Evolutionary conservation across 2,329 filamentous ascomycete species (phyloP).

Genomic region (Rasamsonia emersonii): DNA sequence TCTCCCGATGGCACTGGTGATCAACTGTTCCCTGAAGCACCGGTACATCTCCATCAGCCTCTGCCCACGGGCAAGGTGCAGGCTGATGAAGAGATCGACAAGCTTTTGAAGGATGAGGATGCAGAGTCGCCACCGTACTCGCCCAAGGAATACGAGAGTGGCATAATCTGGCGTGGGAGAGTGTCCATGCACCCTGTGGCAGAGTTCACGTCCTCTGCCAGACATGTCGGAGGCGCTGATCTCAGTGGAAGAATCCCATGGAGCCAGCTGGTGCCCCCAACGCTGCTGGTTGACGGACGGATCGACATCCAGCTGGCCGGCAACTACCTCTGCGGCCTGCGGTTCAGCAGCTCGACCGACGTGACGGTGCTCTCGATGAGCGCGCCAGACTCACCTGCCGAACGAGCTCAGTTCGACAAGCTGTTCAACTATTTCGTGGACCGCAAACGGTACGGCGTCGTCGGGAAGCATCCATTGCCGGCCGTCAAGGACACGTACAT

Average conservation of each 20-base stretch:
- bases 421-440: conserved; percentile 82
- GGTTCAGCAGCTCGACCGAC: conserved; percentile 74
- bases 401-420: conserved; percentile 57
- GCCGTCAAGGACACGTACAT: conserved; percentile 87
- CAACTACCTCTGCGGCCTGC: conserved; percentile 80
- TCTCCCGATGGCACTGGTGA: conserved; percentile 53
- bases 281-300: conserved; percentile 54
- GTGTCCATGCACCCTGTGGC: conserved; percentile 70
- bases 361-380: conserved; percentile 70
- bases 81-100: conserved; percentile 82
- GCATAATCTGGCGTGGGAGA: conserved; percentile 69
- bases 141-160: conserved; percentile 61
- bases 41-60: conserved; percentile 29
- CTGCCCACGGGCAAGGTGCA: conserved; percentile 39
- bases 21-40: conserved; percentile 35
- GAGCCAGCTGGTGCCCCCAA: conserved; percentile 64
- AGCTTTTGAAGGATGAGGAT: conserved; percentile 73
- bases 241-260: conserved; percentile 60
- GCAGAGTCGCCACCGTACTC: conserved; percentile 77
- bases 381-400: conserved; percentile 50
- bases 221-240: conserved; percentile 76
- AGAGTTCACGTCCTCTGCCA: conserved; percentile 67
- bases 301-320: conserved; percentile 77
- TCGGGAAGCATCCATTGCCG: conserved; percentile 64
- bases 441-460: conserved; percentile 78